Evolutionary conservation across 306 rosid species (phyloP).

Genomic region (Luffa aegyptiaca): DNA sequence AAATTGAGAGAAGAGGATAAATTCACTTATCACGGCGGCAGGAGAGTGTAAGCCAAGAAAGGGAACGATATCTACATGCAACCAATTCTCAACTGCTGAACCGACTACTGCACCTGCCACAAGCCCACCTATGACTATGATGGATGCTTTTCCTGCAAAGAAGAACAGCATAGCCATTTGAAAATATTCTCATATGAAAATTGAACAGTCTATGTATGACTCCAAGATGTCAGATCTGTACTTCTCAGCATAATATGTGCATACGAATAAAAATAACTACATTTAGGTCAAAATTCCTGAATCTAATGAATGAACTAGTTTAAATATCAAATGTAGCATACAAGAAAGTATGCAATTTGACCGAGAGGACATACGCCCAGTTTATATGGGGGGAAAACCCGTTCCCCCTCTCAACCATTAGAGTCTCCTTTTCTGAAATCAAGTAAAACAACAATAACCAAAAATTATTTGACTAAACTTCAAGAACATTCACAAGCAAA

Average conservation of each 20-base stretch:
- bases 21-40: conserved; percentile 77
- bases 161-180: background rate
- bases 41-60: conserved; percentile 81
- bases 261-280: background rate
- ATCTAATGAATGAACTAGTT: background rate
- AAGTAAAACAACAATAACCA: background rate
- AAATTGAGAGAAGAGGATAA: conserved; percentile 72
- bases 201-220: background rate
- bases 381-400: background rate
- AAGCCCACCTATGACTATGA: conserved; percentile 80
- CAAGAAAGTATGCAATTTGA: background rate
- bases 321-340: background rate
- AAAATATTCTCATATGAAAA: background rate
- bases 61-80: conserved; percentile 91
- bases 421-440: background rate
- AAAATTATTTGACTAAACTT: background rate
- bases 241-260: background rate
- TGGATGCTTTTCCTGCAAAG: conserved; percentile 80
- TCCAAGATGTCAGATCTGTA: background rate
- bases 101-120: conserved; percentile 89
- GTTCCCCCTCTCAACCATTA: background rate
- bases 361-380: background rate
- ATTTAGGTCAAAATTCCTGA: background rate
- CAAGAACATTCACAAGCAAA: background rate
- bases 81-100: conserved; percentile 82